Base-by-base conservation (phyloP, 139 green algal genomes). In the Chlorella sp. region DNA sequence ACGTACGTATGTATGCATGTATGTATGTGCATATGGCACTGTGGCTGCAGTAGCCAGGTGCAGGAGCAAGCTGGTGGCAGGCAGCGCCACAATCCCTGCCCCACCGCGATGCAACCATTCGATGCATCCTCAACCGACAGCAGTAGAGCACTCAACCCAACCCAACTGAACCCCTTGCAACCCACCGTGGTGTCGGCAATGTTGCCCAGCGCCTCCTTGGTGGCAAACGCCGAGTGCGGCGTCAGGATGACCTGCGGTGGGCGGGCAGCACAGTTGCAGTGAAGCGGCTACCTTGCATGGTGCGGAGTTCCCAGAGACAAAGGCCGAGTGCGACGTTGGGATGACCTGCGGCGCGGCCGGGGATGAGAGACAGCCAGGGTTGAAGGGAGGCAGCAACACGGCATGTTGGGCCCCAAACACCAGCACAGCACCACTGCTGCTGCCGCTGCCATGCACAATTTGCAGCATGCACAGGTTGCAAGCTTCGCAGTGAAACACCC, bases 191-290 rank as follows among this genome's bases (percentile, higher is more conserved):
- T 95, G 38, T 70, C 76, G 1, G 89, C 90, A 67, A 98, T 98
- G 80, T 94, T 94, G 3, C 62, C 38, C 4, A 98, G 90, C 3
- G 94, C 94, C 76, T 98, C 93, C 34, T 90, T 5, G 38, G 95
- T 98, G 11, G 97, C 87, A 88, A 98, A 98, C 3, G 94, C 95
- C 6, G 86, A 90, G 91, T 98, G 94, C 0, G 92, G 92, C 0
- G 93, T 96, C 26, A 96, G 84, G 13, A 97, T 73, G n/a, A 94
- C 88, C 80, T 96, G 87, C 30, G 81, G 80, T 28, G 43, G 30
- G 22, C 0, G 32, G 17, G 17, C 17, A 7, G 19, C 3, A 44
- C 13, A 48, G 24, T 17, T 73, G 48, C 9, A 56, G 6, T 51
- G 4, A 46, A 14, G 28, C 13, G 64, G 9, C 4, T 28, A 64